These are phyloP conservation scores for Amanita fuliginea DNA, from an alignment of 768 basidiomycete genomes.

Conservation along the genomic window DNA sequence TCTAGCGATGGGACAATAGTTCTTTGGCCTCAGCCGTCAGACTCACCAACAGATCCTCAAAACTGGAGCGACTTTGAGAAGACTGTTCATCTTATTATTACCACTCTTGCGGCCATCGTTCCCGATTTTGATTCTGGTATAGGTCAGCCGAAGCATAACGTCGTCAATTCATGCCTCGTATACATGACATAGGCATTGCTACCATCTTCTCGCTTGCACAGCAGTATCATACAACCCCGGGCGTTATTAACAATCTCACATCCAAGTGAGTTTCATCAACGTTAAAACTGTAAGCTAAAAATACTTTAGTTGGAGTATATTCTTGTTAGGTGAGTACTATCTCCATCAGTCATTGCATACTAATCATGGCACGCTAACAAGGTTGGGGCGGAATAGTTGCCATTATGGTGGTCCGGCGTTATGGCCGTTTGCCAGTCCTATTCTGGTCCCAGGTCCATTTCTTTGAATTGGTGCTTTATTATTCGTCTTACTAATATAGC, in stretches of 20 bases:
- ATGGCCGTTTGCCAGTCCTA: constrained; percentile 53
- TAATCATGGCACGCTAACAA: constrained; percentile 9
- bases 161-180: neutral
- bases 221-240: constrained; percentile 39
- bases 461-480: neutral
- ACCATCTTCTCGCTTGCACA: constrained; percentile 43
- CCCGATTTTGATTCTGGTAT: constrained; percentile 54
- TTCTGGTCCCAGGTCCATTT: constrained; percentile 57
- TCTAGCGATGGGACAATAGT: constrained; percentile 40
- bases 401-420: constrained; percentile 54
- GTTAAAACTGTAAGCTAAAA: neutral
- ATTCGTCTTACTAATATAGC: neutral
- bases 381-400: constrained; percentile 53
- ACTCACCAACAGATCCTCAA: constrained; percentile 22
- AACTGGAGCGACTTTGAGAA: constrained; percentile 40
- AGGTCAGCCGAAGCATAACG: constrained; percentile 14
- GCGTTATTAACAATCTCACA: constrained; percentile 44
- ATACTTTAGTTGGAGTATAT: constrained; percentile 48
- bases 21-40: constrained; percentile 50
- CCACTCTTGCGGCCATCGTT: constrained; percentile 46
- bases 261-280: constrained; percentile 23
- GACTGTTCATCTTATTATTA: constrained; percentile 35
- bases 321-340: constrained; percentile 33
- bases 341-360: neutral
- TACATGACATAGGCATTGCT: constrained; percentile 31